These are phyloP conservation scores for Dichomitus squalens DNA, from an alignment of 1,284 basidiomycete genomes.

Conservation along the genomic window DNA sequence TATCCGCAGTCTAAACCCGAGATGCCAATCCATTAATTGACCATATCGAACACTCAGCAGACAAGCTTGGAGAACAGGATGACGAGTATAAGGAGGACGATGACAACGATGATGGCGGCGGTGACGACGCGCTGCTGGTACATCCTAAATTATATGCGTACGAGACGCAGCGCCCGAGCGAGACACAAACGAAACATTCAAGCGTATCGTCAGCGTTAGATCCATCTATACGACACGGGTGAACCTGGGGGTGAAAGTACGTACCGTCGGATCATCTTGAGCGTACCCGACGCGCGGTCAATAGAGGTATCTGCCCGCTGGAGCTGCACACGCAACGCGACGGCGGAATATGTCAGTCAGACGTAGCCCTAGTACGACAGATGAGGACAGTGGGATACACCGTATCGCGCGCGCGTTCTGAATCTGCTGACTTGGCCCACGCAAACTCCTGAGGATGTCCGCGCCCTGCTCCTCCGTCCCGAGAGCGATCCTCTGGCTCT, in stretches of 20 bases:
- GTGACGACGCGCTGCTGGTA: slow-evolving; percentile 80
- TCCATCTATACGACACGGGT: slow-evolving; percentile 33
- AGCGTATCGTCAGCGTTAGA: slow-evolving; percentile 30
- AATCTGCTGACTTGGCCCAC: slow-evolving; percentile 92
- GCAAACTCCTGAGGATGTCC: slow-evolving; percentile 86
- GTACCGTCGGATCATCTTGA: slow-evolving; percentile 73
- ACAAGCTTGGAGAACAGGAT: slow-evolving; percentile 74
- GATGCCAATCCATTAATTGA: too few species aligned
- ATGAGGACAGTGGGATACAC: slow-evolving; percentile 41
- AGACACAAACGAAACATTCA: not conserved
- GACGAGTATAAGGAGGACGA: slow-evolving; percentile 69
- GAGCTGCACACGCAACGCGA: slow-evolving; percentile 43
- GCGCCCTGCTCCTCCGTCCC: slow-evolving; percentile 97
- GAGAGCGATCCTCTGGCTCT: slow-evolving; percentile 90
- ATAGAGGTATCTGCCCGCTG: slow-evolving; percentile 72
- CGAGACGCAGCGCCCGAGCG: not conserved
- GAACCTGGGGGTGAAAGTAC: slow-evolving; percentile 5
- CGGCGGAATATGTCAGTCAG: not conserved
- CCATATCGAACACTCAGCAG: slow-evolving; percentile 33
- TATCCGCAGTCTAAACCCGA: too few species aligned
- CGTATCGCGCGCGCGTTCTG: slow-evolving; percentile 90
- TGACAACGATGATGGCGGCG: slow-evolving; percentile 66
- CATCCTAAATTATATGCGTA: slow-evolving; percentile 54
- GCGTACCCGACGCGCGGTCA: slow-evolving; percentile 73
- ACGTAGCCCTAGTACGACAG: not conserved